Percentiles rank a stretch among this genome's conserved stretches.
Evolutionary conservation across 2,329 filamentous ascomycete genomes (phyloP).

Genomic region (Claviceps digitariae): DNA sequence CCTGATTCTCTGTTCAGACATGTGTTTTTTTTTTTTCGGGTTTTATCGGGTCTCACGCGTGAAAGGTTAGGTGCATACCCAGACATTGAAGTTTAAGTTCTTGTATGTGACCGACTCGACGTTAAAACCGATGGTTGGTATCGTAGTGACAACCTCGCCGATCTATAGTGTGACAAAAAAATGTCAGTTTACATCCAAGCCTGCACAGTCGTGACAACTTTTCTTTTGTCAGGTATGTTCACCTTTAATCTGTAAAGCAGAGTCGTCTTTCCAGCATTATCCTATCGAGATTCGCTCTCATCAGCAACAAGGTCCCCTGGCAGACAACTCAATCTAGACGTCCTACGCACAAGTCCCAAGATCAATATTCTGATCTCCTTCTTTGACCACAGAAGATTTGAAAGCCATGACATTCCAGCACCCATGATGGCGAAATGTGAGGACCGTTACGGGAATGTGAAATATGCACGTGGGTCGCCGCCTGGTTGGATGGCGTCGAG

Average conservation of each 20-base stretch:
- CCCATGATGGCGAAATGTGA: conserved; percentile 37
- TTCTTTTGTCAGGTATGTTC: conserved; percentile 1
- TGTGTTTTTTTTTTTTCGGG: background rate
- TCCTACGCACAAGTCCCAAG: conserved; percentile 62
- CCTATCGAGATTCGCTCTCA: conserved; percentile 35
- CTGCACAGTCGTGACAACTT: background rate
- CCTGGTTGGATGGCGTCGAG: background rate
- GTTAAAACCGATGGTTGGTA: conserved; percentile 98
- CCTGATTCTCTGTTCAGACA: conserved; percentile 31
- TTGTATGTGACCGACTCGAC: conserved; percentile 98
- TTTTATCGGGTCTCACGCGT: background rate
- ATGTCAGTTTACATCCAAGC: background rate
- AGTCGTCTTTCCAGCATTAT: conserved; percentile 97
- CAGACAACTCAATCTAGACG: background rate
- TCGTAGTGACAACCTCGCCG: conserved; percentile 96
- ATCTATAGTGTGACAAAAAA: conserved; percentile 44
- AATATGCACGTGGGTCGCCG: conserved; percentile 3
- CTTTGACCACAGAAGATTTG: conserved; percentile 69
- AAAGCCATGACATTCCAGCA: conserved; percentile 54
- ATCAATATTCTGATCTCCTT: conserved; percentile 98
- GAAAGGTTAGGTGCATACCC: conserved; percentile 45
- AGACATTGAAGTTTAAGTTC: conserved; percentile 97
- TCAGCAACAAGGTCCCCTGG: conserved; percentile 6
- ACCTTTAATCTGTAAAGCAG: conserved; percentile 94
- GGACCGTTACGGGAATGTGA: background rate